Evolutionary conservation across 2,329 filamentous ascomycete species (phyloP).

Genomic region (Fusarium fracticaudum): DNA sequence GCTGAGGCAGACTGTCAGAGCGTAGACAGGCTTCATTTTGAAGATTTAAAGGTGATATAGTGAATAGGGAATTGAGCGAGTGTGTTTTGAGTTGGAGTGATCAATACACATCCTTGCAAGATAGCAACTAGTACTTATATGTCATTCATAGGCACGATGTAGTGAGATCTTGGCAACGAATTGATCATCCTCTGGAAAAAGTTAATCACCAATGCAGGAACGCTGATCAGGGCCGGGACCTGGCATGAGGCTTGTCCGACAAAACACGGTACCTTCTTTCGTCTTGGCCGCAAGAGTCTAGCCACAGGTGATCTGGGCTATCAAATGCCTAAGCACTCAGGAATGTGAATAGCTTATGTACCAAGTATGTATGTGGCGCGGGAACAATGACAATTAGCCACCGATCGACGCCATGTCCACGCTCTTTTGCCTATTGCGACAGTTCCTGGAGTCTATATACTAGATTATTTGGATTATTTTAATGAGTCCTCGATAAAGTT

Average conservation of each 20-base stretch:
- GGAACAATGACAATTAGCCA: background rate
- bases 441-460: background rate
- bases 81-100: background rate
- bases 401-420: background rate
- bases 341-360: background rate
- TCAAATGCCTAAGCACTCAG: background rate
- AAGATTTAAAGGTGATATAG: background rate
- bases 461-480: background rate
- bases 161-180: background rate
- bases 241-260: background rate
- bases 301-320: background rate
- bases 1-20: constrained; percentile 1
- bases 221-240: constrained; percentile 10
- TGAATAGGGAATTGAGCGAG: background rate
- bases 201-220: constrained; percentile 2
- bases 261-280: background rate
- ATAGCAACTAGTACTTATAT: constrained; percentile 4
- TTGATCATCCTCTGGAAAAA: background rate
- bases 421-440: background rate
- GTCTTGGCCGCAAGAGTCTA: constrained; percentile 13
- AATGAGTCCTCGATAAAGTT: background rate
- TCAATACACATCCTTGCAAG: fast-evolving
- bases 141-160: too few species aligned
- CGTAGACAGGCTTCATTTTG: constrained; percentile 8
- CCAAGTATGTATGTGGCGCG: constrained; percentile 13